Base-by-base conservation (phyloP, 305 asterid genomes). In the Ruellia speciosa region DNA sequence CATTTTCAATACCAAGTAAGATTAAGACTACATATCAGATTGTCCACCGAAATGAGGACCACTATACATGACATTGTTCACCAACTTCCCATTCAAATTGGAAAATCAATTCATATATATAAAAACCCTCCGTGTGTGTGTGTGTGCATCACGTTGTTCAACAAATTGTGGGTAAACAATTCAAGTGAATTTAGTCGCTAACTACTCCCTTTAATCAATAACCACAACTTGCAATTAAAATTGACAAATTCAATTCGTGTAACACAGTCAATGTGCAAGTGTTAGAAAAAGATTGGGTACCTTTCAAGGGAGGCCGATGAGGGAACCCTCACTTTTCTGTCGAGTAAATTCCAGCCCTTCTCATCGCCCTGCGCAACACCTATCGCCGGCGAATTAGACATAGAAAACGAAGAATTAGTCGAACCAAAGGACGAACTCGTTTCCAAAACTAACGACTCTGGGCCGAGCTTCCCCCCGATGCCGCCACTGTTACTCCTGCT, bases 341-440 rank as follows among this genome's bases (percentile, higher is more conserved):
- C 90, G 14, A 64, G 70, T 72, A 81, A 70, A 65, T 72, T 76
- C 67, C 55, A 54, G 14, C 73, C 77, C 63, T 68, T 83, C 18
- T 82, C 97, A 52, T 81, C 86, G 48, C 67, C 58, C 13, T 78
- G 79, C 47, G 64, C 75, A 64, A 59, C 69, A 7, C 81, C 93
- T 56, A 79, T 72, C 15, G 86, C 75, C 15, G 90, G 82, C 57
- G 78, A 71, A 75, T 85, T 80, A 35, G 85, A 62, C 85, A 77
- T 73, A 10, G 95, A 90, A 52, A 77, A 56, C 52, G 87, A 83
- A 39, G 98, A 90, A 70, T 73, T 70, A n/a, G 81, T 80, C 17
- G 95, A 87, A 45, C 95, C 96, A 59, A 87, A 87, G 6, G 95
- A 85, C 14, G 94, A 85, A 62, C 77, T 77, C 31, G 94, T 87